phyloP scores from a whole-genome alignment of 768 basidiomycete genomes.

The Suillus occidentalis region DNA sequence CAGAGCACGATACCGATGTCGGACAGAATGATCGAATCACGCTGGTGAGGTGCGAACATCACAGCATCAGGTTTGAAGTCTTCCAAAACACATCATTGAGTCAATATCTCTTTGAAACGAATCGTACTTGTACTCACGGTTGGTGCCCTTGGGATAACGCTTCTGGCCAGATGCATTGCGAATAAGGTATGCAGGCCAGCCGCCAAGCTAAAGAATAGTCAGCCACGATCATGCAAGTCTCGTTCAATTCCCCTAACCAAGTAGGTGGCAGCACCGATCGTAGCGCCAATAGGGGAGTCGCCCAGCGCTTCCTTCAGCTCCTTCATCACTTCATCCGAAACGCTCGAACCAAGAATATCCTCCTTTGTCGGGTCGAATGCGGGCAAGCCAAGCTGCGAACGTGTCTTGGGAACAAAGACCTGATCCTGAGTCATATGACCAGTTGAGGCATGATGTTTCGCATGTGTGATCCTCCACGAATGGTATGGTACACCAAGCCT shows the following conservation, averaged over 20 bases:
- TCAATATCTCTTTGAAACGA: neutral
- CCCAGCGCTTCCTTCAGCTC: conserved; percentile 86
- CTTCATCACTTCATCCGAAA: conserved; percentile 63
- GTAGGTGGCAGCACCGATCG: conserved; percentile 53
- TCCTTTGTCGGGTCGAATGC: conserved; percentile 68
- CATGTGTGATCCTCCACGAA: conserved; percentile 93
- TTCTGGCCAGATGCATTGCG: conserved; percentile 84
- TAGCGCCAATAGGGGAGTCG: conserved; percentile 82
- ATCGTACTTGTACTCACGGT: conserved; percentile 53
- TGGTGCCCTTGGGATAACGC: conserved; percentile 75
- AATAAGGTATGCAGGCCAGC: conserved; percentile 85
- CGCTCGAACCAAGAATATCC: conserved; percentile 61
- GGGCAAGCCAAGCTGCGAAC: conserved; percentile 66
- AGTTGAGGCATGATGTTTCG: conserved; percentile 93
- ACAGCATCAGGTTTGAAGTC: conserved; percentile 77
- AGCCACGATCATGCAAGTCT: neutral
- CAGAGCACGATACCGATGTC: conserved; percentile 80
- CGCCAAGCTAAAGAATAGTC: conserved; percentile 52
- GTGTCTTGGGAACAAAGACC: conserved; percentile 92
- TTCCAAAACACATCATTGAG: conserved; percentile 18
- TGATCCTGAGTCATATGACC: conserved; percentile 94
- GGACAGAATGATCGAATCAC: conserved; percentile 72
- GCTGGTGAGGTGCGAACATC: conserved; percentile 87
- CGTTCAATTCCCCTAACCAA: conserved; percentile 43
- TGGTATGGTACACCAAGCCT: conserved; percentile 94